phyloP scores from a whole-genome alignment of 2,329 filamentous ascomycete genomes.

The Xylaria sp. region DNA sequence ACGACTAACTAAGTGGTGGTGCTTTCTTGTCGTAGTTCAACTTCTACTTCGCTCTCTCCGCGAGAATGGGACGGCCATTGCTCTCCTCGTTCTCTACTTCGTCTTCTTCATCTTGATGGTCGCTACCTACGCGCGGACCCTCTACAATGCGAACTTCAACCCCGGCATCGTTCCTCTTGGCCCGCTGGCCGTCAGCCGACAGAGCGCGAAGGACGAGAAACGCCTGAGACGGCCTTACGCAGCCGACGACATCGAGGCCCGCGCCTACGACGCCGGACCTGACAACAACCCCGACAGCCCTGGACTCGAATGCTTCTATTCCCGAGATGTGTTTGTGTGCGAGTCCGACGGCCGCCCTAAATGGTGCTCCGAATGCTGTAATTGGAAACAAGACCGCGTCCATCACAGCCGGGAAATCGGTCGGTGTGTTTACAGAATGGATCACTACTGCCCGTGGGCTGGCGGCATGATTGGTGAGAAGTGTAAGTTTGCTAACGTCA shows the following conservation, averaged over 20 bases:
- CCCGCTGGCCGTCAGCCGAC: conserved; percentile 51
- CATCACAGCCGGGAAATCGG: conserved; percentile 88
- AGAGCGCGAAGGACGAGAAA: conserved; percentile 44
- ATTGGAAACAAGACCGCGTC: conserved; percentile 88
- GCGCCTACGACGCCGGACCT: conserved; percentile 52
- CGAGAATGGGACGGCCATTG: conserved; percentile 69
- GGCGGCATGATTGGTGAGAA: conserved; percentile 90
- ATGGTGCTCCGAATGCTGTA: conserved; percentile 86
- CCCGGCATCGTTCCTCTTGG: conserved; percentile 79
- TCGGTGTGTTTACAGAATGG: conserved; percentile 88
- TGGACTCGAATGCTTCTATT: conserved; percentile 81
- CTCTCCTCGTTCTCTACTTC: conserved; percentile 78
- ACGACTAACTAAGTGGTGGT: no score
- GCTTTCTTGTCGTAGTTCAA: conserved; percentile 64
- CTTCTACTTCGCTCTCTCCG: conserved; percentile 69
- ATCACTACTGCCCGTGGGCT: conserved; percentile 98
- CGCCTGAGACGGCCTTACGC: conserved; percentile 37
- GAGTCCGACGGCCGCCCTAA: conserved; percentile 84
- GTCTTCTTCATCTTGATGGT: conserved; percentile 75
- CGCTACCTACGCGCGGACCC: conserved; percentile 75
- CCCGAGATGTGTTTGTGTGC: conserved; percentile 84
- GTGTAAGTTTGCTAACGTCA: conserved; percentile 56
- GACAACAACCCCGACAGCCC: conserved; percentile 69
- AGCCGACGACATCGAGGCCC: conserved; percentile 51
- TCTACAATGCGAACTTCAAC: conserved; percentile 74